Conservation (phyloP, 495 filamentous ascomycete species). For the Viridothelium virens region DNA sequence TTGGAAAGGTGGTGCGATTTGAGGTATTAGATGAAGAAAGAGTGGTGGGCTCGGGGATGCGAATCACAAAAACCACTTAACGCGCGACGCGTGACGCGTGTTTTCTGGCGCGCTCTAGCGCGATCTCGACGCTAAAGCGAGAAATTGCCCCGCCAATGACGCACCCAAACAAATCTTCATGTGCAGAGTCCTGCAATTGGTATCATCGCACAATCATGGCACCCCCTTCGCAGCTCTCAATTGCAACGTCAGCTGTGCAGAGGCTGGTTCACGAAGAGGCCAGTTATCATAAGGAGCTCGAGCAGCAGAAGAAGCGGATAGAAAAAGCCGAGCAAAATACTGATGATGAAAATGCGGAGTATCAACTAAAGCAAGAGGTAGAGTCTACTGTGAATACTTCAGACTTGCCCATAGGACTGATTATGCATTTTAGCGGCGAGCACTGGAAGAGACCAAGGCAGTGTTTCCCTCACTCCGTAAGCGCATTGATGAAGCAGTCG, state of each 20-base stretch:
- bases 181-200: background rate
- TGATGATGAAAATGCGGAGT: conserved; percentile 48
- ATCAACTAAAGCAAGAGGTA: conserved; percentile 76
- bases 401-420: background rate
- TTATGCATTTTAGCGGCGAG: conserved; percentile 50
- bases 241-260: conserved; percentile 62
- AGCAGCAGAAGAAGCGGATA: conserved; percentile 62
- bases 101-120: conserved; percentile 1
- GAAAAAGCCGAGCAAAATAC: conserved; percentile 50
- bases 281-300: conserved; percentile 78
- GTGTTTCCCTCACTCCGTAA: conserved; percentile 61
- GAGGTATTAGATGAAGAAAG: background rate
- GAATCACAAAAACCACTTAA: conserved; percentile 2
- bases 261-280: conserved; percentile 86
- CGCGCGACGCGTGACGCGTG: background rate
- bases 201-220: conserved; percentile 45
- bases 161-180: conserved; percentile 9
- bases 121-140: background rate
- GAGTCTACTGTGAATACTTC: conserved; percentile 9
- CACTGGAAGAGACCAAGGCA: conserved; percentile 72
- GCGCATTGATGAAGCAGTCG: conserved; percentile 59
- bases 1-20: background rate
- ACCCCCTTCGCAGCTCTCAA: conserved; percentile 61
- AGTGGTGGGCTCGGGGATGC: too few relatives aligned
- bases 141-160: conserved; percentile 10